These are phyloP conservation scores for Exophiala bonariae DNA, from an alignment of 2,329 filamentous ascomycete species.

Conservation along the genomic window DNA sequence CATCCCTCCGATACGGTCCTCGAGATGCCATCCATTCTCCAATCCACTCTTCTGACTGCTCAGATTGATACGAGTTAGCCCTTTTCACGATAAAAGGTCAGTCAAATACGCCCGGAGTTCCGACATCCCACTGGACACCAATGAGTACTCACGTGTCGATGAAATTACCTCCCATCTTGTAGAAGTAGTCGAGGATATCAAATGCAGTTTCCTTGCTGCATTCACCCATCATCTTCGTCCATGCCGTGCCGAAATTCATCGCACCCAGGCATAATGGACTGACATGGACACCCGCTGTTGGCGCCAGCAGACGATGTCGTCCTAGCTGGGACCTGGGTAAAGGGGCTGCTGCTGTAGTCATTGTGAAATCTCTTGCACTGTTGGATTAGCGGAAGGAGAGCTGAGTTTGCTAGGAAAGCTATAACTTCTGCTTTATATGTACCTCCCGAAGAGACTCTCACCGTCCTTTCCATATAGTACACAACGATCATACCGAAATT, in stretches of 20 bases:
- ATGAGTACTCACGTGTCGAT: conserved; percentile 43
- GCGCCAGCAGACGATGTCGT: conserved; percentile 53
- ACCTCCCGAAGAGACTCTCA: too few species aligned
- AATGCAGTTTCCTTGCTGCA: conserved; percentile 47
- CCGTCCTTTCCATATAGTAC: too few species aligned
- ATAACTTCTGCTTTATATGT: too few species aligned
- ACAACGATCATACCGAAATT: too few species aligned
- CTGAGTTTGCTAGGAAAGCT: too few species aligned
- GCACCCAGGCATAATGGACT: conserved; percentile 55
- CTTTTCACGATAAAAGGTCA: not conserved
- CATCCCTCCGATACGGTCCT: conserved; percentile 41
- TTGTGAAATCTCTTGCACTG: too few species aligned
- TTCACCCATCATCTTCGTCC: conserved; percentile 36
- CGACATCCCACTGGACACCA: not conserved
- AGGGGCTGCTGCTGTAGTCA: conserved; percentile 29
- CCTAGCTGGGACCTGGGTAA: conserved; percentile 45
- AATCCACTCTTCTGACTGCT: conserved; percentile 50
- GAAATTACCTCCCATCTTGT: conserved; percentile 51
- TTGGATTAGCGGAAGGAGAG: too few species aligned
- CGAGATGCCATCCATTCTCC: conserved; percentile 53
- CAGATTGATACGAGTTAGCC: conserved; percentile 44
- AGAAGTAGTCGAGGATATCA: conserved; percentile 49
- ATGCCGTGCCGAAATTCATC: conserved; percentile 57
- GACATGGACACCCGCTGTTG: conserved; percentile 53
- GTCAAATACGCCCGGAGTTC: not conserved